Percentiles rank a stretch among this genome's conserved stretches.
Conservation (phyloP, 2,329 filamentous ascomycete genomes). For the Emergomyces africanus region DNA sequence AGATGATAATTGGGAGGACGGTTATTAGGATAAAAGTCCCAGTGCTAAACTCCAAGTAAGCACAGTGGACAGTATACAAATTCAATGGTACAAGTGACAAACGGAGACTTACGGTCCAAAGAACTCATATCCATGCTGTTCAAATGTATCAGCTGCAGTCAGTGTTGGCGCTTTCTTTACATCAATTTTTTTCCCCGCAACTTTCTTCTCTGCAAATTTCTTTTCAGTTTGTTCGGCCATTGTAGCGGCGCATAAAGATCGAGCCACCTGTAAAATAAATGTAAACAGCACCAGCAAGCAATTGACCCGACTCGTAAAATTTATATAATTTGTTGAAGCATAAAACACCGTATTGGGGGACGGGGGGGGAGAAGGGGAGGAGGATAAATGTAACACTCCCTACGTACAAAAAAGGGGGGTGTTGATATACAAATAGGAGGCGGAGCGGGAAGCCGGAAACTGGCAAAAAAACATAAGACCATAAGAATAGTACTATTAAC, state of each 20-base stretch:
- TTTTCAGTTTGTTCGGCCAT: background rate
- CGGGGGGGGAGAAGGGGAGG: no score
- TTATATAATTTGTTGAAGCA: background rate
- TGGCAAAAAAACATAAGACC: background rate
- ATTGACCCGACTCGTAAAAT: background rate
- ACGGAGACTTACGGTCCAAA: constrained; percentile 1
- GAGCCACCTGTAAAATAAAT: background rate
- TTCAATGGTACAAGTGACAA: constrained; percentile 8
- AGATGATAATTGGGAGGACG: constrained; percentile 65
- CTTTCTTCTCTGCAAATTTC: background rate
- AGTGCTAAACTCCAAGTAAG: constrained; percentile 1
- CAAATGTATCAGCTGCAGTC: background rate
- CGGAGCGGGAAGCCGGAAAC: background rate
- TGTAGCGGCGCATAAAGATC: no score
- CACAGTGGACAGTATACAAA: background rate
- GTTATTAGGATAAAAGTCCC: constrained; percentile 49
- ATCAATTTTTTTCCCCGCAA: background rate
- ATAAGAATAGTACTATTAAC: no score
- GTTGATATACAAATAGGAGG: background rate
- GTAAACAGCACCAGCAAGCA: background rate
- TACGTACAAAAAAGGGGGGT: background rate
- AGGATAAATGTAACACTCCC: background rate
- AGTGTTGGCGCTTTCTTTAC: background rate
- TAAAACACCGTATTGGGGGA: no score
- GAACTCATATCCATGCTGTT: constrained; percentile 1